A percentile compares a stretch with the other conserved stretches of the same genome.
Conservation (phyloP, 768 basidiomycete genomes). For the Sporobolomyces phaffii region DNA sequence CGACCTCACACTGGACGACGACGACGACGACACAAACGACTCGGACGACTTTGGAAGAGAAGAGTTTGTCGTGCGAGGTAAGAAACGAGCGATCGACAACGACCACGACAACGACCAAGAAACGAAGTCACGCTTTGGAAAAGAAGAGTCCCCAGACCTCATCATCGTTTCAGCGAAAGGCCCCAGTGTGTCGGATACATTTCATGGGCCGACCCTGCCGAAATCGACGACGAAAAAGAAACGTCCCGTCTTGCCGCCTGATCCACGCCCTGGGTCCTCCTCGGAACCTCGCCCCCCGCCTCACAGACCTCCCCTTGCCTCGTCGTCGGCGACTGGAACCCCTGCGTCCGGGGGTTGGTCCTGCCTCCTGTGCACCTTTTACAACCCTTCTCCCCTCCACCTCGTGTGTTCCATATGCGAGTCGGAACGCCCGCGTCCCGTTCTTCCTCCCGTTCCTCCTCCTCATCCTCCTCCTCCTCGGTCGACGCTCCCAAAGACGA, state of each 20-base stretch:
- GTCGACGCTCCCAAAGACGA: not conserved
- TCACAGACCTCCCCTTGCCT: not conserved
- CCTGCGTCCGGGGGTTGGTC: conserved; percentile 15
- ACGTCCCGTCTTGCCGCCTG: not conserved
- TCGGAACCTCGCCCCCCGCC: not conserved
- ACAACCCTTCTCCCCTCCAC: conserved; percentile 20
- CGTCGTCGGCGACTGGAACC: not conserved
- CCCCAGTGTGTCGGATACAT: too few relatives aligned
- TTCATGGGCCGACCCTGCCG: too few relatives aligned
- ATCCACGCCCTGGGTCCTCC: too few relatives aligned
- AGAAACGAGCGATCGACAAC: not conserved
- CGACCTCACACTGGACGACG: conserved; percentile 17
- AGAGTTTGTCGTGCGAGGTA: not conserved
- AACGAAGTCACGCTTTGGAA: not conserved
- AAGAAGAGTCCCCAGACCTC: not conserved
- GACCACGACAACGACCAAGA: not conserved
- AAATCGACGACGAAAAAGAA: too few relatives aligned
- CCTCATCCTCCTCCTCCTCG: not conserved
- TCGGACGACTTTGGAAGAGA: not conserved
- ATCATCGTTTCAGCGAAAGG: conserved; percentile 16
- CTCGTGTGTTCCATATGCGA: conserved; percentile 37
- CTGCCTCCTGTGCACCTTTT: conserved; percentile 39
- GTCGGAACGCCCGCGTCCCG: conserved; percentile 11
- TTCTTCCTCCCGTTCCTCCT: not conserved
- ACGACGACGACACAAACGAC: conserved; percentile 5